Evolutionary conservation across 176 grass and related monocot genomes (phyloP), one percentile per base, ranked within the genome.

Genomic region (Tuctoria greenei): DNA sequence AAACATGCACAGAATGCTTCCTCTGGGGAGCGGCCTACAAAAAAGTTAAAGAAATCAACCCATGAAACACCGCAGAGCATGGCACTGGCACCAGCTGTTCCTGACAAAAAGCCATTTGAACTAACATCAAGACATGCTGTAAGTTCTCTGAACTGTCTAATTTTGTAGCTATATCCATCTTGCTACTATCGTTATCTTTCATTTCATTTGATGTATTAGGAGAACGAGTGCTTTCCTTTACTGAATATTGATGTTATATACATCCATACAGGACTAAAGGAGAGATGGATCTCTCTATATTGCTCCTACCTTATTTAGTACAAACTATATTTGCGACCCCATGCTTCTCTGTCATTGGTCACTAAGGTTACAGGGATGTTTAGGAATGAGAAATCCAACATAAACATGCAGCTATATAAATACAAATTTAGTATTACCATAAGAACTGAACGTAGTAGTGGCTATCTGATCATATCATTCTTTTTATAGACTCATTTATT

Each of bases 11-110:
- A 71, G 46, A 72, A 57, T 60, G 69, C 39, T 65, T 31, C 67
- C 18, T 9, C 26, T 46, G 84, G 57, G 54, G 75, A 80, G 61
- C 80, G 64, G 52, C 71, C 66, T 26, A 25, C 72, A 44, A 90
- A 88, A 73, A 90, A 70, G 64, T 45, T 80, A 40, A 93, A 82
- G 46, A 93, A 82, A 74, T 61, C 75, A 39, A 65, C 67, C 52
- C 27, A 84, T 49, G 79, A 71, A 69, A 50, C 41, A 35, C 13
- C 6, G 13, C 27, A 74, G 57, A 56, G 14, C 20, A 13, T 40
- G 38, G 45, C 4, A 57, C 39, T 40, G 38, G 45, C 4, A 57
- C 39, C 38, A 57, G 36, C 25, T 78, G 36, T 63, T 51, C 15
- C 76, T 66, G 81, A 71, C 9, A 47, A 38, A 64, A 71, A 24